Evolutionary conservation across 768 basidiomycete genomes (phyloP).

Genomic region (Calocybe gangraenosa): DNA sequence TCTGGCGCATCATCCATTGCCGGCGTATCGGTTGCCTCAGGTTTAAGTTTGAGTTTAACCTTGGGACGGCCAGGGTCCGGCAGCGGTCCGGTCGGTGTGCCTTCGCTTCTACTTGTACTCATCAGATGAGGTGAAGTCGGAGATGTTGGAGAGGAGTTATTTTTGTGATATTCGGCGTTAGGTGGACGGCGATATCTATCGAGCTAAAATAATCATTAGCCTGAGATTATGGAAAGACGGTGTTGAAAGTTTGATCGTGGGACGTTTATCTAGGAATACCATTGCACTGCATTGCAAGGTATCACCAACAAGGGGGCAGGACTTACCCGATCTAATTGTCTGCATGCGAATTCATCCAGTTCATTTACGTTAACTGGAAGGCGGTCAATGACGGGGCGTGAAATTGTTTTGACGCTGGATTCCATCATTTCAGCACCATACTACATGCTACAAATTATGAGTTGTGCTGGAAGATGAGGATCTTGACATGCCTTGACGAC

Average conservation of each 20-base stretch:
- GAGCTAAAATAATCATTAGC: constrained; percentile 27
- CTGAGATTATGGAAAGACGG: neutral
- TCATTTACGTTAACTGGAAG: constrained; percentile 70
- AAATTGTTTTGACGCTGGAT: constrained; percentile 75
- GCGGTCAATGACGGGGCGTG: constrained; percentile 75
- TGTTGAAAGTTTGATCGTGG: no score
- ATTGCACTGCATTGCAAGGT: no score
- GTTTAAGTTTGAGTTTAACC: constrained; percentile 15
- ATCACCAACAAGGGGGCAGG: constrained; percentile 1
- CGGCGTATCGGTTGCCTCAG: constrained; percentile 19
- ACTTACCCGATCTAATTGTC: constrained; percentile 80
- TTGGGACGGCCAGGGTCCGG: constrained; percentile 19
- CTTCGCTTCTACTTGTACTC: constrained; percentile 8
- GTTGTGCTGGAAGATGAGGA: constrained; percentile 2
- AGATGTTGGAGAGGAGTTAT: constrained; percentile 11
- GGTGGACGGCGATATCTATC: constrained; percentile 47
- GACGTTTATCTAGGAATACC: no score
- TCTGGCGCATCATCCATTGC: constrained; percentile 9
- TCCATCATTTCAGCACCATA: constrained; percentile 89
- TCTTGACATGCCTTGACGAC: constrained; percentile 69
- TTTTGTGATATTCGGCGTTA: constrained; percentile 17
- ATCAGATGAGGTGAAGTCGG: constrained; percentile 9
- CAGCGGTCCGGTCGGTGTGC: neutral
- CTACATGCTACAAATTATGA: constrained; percentile 36
- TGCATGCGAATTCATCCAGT: constrained; percentile 84